Base-by-base conservation (phyloP, 139 green algal species). In the Coelastrella sp. region DNA sequence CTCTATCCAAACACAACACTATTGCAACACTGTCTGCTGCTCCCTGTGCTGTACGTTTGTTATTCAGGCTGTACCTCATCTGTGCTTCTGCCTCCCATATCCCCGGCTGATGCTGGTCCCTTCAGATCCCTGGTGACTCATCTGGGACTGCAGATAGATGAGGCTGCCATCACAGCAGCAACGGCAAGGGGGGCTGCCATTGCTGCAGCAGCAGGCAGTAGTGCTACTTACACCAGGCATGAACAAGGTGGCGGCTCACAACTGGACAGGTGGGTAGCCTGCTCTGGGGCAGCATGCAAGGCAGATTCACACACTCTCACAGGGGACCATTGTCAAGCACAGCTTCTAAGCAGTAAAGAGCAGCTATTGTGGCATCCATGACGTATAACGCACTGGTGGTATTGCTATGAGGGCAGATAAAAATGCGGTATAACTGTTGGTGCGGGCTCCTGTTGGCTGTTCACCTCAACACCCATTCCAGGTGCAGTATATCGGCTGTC, bases 61-160 rank as follows among this genome's bases (percentile, higher is more conserved):
- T 0, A 5, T 32, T 27, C n/a, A 79, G 41, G 41, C 41, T 79
- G 41, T 30, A 30, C 69, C 5, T 79, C 69, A 8, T 40, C 41
- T 27, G 62, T 50, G 43, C 37, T 41, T 21, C 84, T 88, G 51
- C 84, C 84, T 7, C 32, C 77, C 30, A 81, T 88, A 1, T 53
- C 62, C 8, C 66, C 84, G 1, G 25, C 32, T 21, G 84, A 85
- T 30, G 76, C 76, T 37, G 11, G 13, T 5, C 8, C 76, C 40
- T 85, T 88, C 53, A 81, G 76, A 17, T 40, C 51, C 40, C 76
- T 88, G 34, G 62, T 71, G 5, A 50, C 53, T 19, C 53, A 85
- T 25, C 53, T 88, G 30, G 84, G 84, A 1, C 38, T 88, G 32
- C 59, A 53, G 23, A 3, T 64, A 7, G 73, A 45, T 32, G 30